A percentile compares a stretch with the other conserved stretches of the same genome.
phyloP scores from a whole-genome alignment of 139 green algal species.

The Coelastrella sp. region DNA sequence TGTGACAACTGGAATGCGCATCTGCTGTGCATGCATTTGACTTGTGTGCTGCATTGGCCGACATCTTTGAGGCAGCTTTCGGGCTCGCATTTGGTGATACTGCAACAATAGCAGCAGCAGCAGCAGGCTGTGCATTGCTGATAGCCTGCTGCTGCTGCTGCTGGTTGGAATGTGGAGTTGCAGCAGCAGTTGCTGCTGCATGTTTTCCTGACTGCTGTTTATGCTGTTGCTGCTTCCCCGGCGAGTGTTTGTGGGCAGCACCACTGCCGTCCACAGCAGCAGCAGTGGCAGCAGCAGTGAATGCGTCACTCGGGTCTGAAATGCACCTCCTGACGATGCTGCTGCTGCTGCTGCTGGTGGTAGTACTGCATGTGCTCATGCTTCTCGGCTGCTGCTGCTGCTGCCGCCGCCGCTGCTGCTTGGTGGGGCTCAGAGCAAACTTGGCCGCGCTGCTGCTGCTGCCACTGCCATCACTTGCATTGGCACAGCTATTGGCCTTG shows the following conservation, averaged over 20 bases:
- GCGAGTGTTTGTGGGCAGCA: no score
- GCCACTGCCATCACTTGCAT: slow-evolving; percentile 23
- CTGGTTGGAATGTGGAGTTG: neutral
- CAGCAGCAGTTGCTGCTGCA: neutral
- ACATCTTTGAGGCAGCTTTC: no score
- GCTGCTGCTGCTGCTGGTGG: neutral
- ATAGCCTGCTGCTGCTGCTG: neutral
- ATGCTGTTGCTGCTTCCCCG: no score
- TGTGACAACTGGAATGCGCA: no score
- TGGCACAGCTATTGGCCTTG: neutral
- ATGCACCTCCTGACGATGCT: neutral
- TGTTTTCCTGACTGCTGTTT: neutral
- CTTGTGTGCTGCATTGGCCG: no score
- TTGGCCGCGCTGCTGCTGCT: slow-evolving; percentile 9
- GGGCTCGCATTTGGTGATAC: no score
- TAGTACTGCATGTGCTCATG: neutral
- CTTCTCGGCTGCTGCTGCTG: neutral
- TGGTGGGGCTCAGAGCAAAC: neutral
- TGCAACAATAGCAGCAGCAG: neutral
- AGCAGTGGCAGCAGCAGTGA: neutral
- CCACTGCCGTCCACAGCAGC: neutral
- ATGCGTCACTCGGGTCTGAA: neutral
- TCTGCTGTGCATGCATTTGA: no score
- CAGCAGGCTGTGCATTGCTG: neutral
- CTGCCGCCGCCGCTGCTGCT: neutral